Conservation (phyloP, 352 stramenopile genomes). For the Pythium folliculosum region DNA sequence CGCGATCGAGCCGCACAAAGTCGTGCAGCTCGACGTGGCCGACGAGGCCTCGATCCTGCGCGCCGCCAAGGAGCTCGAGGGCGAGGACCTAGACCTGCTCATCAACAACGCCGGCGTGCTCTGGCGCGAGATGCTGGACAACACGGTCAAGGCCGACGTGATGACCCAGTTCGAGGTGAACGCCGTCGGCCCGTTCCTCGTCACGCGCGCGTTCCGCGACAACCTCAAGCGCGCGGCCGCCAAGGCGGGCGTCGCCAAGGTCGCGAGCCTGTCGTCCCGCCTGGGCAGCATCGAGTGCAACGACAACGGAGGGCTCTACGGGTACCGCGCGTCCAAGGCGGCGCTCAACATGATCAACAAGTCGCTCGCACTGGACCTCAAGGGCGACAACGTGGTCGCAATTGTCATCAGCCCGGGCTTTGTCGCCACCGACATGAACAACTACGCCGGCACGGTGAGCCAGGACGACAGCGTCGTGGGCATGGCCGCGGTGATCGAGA, state of each 20-base stretch:
- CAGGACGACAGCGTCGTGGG: conserved; percentile 36
- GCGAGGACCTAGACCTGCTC: conserved; percentile 52
- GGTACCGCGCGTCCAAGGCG: conserved; percentile 67
- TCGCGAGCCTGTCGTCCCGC: conserved; percentile 42
- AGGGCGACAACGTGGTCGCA: conserved; percentile 40
- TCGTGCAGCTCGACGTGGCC: conserved; percentile 46
- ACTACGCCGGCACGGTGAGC: conserved; percentile 28
- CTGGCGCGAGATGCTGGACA: conserved; percentile 29
- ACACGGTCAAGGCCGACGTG: conserved; percentile 42
- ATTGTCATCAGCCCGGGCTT: conserved; percentile 53
- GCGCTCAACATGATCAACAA: conserved; percentile 69
- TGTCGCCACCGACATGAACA: conserved; percentile 57
- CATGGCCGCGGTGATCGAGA: conserved; percentile 33
- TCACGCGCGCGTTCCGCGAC: conserved; percentile 49
- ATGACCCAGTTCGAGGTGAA: conserved; percentile 72
- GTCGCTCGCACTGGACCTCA: conserved; percentile 44
- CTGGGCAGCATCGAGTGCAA: conserved; percentile 57
- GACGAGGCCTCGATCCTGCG: conserved; percentile 44
- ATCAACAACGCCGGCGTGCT: conserved; percentile 71
- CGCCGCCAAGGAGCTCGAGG: conserved; percentile 39
- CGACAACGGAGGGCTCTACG: conserved; percentile 45
- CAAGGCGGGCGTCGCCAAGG: conserved; percentile 30
- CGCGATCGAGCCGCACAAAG: conserved; percentile 33
- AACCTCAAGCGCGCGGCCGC: conserved; percentile 39
- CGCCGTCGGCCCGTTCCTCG: conserved; percentile 51